Conservation (phyloP, 805 yeast genomes). For the Saturnispora zaruensis region DNA sequence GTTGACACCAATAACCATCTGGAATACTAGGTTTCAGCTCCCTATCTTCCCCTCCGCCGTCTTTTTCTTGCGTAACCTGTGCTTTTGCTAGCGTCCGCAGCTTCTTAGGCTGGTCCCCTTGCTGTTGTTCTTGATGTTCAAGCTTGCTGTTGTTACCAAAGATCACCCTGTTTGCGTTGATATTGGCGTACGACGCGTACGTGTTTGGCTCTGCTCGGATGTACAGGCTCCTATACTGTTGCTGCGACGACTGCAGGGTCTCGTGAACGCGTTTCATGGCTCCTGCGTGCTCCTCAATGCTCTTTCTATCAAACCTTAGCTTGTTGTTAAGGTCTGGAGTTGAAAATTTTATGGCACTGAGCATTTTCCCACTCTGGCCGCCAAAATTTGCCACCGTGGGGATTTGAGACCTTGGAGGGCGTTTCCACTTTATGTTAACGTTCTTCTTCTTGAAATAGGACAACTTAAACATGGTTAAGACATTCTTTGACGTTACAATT, state of each 20-base stretch:
- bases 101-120: background rate
- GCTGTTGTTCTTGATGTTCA: background rate
- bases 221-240: background rate
- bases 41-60: background rate
- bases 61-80: background rate
- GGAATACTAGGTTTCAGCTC: background rate
- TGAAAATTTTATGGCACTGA: background rate
- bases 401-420: background rate
- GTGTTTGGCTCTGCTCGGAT: background rate
- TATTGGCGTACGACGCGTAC: background rate
- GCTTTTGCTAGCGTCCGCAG: background rate
- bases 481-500: constrained; percentile 34
- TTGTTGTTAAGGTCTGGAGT: background rate
- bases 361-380: background rate
- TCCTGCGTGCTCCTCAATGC: background rate
- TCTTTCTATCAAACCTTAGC: background rate
- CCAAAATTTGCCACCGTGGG: background rate
- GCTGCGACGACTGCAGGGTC: background rate
- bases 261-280: background rate
- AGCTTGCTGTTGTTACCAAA: background rate
- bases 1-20: constrained; percentile 64
- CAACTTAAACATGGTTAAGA: constrained; percentile 28
- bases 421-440: background rate
- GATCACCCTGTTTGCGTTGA: background rate
- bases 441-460: background rate